These are phyloP conservation scores for Neopestalotiopsis rosae DNA, from an alignment of 2,329 filamentous ascomycete species.

Conservation along the genomic window DNA sequence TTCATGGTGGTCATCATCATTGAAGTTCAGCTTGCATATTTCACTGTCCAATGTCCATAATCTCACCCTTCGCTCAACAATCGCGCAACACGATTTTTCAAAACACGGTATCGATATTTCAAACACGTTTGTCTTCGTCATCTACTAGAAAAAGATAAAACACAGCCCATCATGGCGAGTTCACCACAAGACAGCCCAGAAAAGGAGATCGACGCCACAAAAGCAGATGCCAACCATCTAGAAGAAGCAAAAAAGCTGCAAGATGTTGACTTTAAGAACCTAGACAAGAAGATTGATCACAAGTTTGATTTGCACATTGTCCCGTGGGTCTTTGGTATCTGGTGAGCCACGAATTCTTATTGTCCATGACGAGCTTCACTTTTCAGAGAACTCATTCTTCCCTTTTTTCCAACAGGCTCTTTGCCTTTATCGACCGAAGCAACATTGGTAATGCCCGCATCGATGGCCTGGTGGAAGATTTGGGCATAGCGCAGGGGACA, in stretches of 20 bases:
- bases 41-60: too few relatives aligned
- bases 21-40: neutral
- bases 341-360: slow-evolving; percentile 18
- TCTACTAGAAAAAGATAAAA: too few relatives aligned
- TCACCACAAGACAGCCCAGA: slow-evolving; percentile 7
- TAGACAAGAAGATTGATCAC: slow-evolving; percentile 24
- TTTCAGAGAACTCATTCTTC: neutral
- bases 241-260: slow-evolving; percentile 11
- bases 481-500: slow-evolving; percentile 62
- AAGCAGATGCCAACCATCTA: slow-evolving; percentile 20
- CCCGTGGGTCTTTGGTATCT: slow-evolving; percentile 32
- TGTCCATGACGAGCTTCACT: too few relatives aligned
- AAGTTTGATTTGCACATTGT: slow-evolving; percentile 30
- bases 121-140: too few relatives aligned
- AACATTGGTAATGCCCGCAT: slow-evolving; percentile 76
- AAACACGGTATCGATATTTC: too few relatives aligned
- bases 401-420: neutral
- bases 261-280: slow-evolving; percentile 16
- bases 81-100: too few relatives aligned
- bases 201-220: slow-evolving; percentile 18
- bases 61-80: too few relatives aligned
- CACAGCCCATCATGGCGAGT: slow-evolving; percentile 13
- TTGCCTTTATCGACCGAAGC: slow-evolving; percentile 70
- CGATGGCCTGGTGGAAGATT: slow-evolving; percentile 56
- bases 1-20: too few relatives aligned